phyloP scores from a whole-genome alignment of 2,329 filamentous ascomycete species.

The Verticillium albo-atrum region DNA sequence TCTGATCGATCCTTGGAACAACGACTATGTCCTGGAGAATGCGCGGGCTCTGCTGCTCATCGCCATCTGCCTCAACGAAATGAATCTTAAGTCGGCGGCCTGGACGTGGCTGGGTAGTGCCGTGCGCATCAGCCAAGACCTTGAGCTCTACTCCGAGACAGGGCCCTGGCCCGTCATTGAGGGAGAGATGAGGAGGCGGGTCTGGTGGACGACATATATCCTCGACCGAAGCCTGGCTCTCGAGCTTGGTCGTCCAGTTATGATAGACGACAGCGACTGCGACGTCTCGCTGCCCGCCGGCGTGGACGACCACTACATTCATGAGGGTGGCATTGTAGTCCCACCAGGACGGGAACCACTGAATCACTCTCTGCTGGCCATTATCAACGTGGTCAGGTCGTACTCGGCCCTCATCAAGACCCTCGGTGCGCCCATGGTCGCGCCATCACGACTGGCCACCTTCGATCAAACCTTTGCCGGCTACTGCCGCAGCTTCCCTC shows the following conservation, averaged over 20 bases:
- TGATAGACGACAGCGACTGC: slow-evolving; percentile 86
- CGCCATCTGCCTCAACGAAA: slow-evolving; percentile 76
- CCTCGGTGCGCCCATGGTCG: slow-evolving; percentile 63
- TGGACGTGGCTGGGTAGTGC: slow-evolving; percentile 83
- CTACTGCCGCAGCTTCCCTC: slow-evolving; percentile 72
- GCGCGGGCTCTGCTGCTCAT: slow-evolving; percentile 68
- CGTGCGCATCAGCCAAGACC: slow-evolving; percentile 75
- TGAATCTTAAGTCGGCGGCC: slow-evolving; percentile 79
- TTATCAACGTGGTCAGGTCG: slow-evolving; percentile 77
- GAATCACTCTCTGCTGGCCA: slow-evolving; percentile 68
- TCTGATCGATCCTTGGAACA: slow-evolving; percentile 75
- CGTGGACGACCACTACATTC: slow-evolving; percentile 75
- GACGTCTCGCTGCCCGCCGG: slow-evolving; percentile 76
- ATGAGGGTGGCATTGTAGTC: slow-evolving; percentile 49
- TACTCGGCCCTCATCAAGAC: slow-evolving; percentile 70
- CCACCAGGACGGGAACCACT: slow-evolving; percentile 49
- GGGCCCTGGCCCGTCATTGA: slow-evolving; percentile 72
- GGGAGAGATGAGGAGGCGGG: slow-evolving; percentile 76
- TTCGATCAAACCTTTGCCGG: slow-evolving; percentile 78
- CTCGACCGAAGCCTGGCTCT: slow-evolving; percentile 78
- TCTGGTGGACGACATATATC: slow-evolving; percentile 94
- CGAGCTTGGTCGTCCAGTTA: slow-evolving; percentile 73
- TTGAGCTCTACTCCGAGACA: slow-evolving; percentile 74
- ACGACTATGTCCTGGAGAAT: slow-evolving; percentile 72
- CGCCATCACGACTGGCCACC: slow-evolving; percentile 62